Base-by-base conservation (phyloP, 768 basidiomycete species). In the Suillus subluteus region DNA sequence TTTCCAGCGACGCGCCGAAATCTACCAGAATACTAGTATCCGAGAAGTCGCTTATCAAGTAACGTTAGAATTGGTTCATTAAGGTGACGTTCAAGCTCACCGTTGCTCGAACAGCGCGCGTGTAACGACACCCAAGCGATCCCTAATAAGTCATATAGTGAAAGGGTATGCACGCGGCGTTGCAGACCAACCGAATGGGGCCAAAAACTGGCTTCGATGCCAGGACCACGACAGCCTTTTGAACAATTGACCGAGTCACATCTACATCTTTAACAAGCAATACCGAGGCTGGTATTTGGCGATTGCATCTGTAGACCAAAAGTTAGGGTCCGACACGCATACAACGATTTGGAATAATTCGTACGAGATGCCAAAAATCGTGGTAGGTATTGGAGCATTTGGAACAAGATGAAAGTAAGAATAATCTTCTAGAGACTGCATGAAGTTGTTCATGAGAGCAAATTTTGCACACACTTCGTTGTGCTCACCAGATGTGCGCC, bases 351-450 rank as follows among this genome's bases (percentile, higher is more conserved):
- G 32, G 62, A 58, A 32, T 15, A 40, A 35, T 23, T 80, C 90
- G 78, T 73, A 97, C 88, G 96, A 98, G 74, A 99, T 99, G 43
- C 97, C 98, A 74, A 99, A 99, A 46, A 99, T 80, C 5, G 98
- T 99, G 21, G 86, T 86, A 1, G 92, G 88, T 67, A 84, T 87
- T 0, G 86, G 85, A 12, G 88, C 85, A 15, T 87, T 82, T 30
- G 91, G 91, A 9, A 94, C 92, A 35, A 97, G 80, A 74, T 97
- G 95, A 74, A 99, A 99, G 77, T 98, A 99, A 0, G 94, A 94
- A 75, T 98, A 99, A 74, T 99, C 98, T 81, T 99, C 97, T 23
- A 67, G 21, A 58, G 69, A 70, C 71, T 72, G 61, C 23, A 23
- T 56, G 58, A 43, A 69, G 62, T 70, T 56, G 52, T 21, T 68